Evolutionary conservation across 352 stramenopile species (phyloP).

Genomic region (Thraustochytrium striatum): DNA sequence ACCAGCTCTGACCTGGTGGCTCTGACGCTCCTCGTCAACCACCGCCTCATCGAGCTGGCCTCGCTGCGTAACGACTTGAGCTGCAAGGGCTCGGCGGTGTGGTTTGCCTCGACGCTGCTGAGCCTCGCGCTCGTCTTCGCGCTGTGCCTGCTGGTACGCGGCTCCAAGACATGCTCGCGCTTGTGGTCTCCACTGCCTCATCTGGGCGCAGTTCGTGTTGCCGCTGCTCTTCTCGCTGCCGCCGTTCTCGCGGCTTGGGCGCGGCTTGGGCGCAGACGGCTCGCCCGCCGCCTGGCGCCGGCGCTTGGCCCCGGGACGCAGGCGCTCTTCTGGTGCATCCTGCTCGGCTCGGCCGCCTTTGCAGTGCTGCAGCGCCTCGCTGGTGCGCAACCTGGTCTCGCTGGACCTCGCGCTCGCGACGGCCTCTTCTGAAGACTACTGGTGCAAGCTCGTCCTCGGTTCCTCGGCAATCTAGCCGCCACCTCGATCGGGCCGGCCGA

Average conservation of each 20-base stretch:
- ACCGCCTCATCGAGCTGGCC: neutral
- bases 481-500: no score
- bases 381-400: neutral
- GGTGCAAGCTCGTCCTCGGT: neutral
- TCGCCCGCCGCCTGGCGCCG: neutral
- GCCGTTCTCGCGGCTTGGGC: neutral
- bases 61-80: neutral
- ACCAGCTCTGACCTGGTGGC: neutral
- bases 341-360: neutral
- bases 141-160: neutral
- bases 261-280: neutral
- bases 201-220: neutral
- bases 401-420: neutral
- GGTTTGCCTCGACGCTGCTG: neutral
- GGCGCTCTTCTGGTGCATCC: neutral
- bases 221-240: neutral
- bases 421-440: neutral
- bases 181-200: neutral
- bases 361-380: no score
- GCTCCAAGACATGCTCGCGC: neutral
- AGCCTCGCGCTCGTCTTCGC: neutral
- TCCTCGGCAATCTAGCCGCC: no score
- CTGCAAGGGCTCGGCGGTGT: neutral
- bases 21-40: neutral
- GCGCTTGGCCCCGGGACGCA: neutral